phyloP scores from a whole-genome alignment of 768 basidiomycete genomes.

The Tylopilus plumbeoviolaceoides region DNA sequence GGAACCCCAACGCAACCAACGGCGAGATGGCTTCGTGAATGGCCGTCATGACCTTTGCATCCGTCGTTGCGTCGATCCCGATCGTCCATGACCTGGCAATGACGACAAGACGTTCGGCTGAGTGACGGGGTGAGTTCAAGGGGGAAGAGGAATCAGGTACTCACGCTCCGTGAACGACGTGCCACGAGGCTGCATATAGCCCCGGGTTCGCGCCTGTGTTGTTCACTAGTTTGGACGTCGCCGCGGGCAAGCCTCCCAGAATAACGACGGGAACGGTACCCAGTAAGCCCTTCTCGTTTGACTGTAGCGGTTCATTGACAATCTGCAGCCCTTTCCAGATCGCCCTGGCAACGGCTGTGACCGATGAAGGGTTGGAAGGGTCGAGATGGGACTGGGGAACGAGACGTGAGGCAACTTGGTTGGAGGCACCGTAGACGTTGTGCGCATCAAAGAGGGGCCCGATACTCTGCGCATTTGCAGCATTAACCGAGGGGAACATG shows the following conservation, averaged over 20 bases:
- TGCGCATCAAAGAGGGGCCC: conserved; percentile 11
- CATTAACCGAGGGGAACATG: conserved; percentile 16
- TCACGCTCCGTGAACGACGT: conserved; percentile 11
- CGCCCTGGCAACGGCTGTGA: conserved; percentile 10
- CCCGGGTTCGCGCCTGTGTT: conserved; percentile 17
- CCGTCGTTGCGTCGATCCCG: neutral
- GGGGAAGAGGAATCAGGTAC: neutral
- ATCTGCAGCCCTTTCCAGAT: conserved; percentile 20
- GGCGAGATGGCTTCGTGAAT: conserved; percentile 10
- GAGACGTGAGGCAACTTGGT: conserved; percentile 19
- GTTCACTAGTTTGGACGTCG: conserved; percentile 1
- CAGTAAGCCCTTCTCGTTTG: neutral
- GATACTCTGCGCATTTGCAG: conserved; percentile 1
- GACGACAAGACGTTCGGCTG: neutral
- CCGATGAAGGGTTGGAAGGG: conserved; percentile 13
- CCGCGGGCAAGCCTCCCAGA: conserved; percentile 8
- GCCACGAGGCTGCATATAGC: conserved; percentile 12
- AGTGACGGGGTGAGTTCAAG: no score
- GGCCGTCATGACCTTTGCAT: conserved; percentile 1
- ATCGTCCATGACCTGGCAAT: conserved; percentile 14
- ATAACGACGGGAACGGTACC: neutral
- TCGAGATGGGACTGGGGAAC: conserved; percentile 14
- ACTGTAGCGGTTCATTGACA: conserved; percentile 4
- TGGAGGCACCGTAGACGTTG: conserved; percentile 14
- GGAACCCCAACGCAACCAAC: conserved; percentile 14